Evolutionary conservation across 1,284 basidiomycete species (phyloP).

Genomic region (Inonotus hispidus): DNA sequence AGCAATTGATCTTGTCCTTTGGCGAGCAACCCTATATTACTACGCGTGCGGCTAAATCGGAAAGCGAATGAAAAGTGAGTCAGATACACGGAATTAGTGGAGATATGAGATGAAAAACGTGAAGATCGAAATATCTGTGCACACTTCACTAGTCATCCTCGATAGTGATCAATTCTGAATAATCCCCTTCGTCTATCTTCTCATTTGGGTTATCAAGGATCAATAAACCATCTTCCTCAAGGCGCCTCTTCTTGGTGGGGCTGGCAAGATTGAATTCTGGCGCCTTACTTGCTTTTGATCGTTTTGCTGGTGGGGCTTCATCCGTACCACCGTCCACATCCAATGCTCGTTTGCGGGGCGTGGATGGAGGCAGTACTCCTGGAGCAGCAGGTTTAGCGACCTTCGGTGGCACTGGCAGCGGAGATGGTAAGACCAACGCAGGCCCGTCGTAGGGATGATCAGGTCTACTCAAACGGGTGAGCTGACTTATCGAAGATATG

Average conservation of each 20-base stretch:
- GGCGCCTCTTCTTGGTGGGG: slow-evolving; percentile 54
- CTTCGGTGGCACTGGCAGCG: slow-evolving; percentile 50
- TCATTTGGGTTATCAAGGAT: slow-evolving; percentile 57
- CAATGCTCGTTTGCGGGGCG: slow-evolving; percentile 43
- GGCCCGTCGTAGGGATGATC: slow-evolving; percentile 45
- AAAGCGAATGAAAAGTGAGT: not conserved
- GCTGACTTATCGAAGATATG: slow-evolving; percentile 6
- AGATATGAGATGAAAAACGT: no score
- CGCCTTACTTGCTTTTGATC: slow-evolving; percentile 30
- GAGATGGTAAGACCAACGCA: slow-evolving; percentile 54
- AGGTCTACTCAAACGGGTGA: slow-evolving; percentile 32
- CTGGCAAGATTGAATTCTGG: slow-evolving; percentile 30
- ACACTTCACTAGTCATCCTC: slow-evolving; percentile 3
- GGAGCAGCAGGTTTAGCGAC: slow-evolving; percentile 37
- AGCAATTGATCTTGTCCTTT: not conserved
- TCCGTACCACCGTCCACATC: slow-evolving; percentile 47
- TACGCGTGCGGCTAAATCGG: not conserved
- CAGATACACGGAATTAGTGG: not conserved
- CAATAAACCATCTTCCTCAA: slow-evolving; percentile 70
- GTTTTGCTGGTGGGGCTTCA: slow-evolving; percentile 53
- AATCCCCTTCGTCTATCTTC: slow-evolving; percentile 43
- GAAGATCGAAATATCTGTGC: no score
- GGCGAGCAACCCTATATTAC: not conserved
- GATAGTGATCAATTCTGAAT: slow-evolving; percentile 21
- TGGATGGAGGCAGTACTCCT: slow-evolving; percentile 36